Evolutionary conservation across 495 filamentous ascomycete genomes (phyloP), one percentile per base, ranked within the genome.

Genomic region (Chlorociboria aeruginascens): DNA sequence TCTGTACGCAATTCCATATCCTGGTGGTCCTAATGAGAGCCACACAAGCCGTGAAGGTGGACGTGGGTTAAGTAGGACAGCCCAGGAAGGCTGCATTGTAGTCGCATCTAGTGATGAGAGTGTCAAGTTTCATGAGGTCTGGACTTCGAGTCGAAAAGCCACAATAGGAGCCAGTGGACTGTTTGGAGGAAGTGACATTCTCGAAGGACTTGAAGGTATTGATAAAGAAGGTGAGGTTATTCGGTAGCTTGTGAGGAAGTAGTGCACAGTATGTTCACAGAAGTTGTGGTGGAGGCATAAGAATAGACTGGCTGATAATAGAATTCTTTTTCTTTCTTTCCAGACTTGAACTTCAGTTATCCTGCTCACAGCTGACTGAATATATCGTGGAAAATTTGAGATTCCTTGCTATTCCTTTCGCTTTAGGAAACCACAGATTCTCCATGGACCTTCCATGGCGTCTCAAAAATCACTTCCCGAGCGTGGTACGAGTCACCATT

Each of bases 81-180:
- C 70, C n/a, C 74, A 83, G 53, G 89, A 95, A 60, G 90, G 89
- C 8, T 96, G 90, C 60, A 85, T 98, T 51, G 85, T 95, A 32
- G 83, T 98, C 43, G 93, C 90, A 29, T 86, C 86, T 25, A 95
- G 89, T 56, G 92, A 96, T 65, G 82, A 86, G 61, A 93, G 81
- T 56, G 85, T 98, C 61, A 89, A 92, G 63, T 98, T 97, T 54
- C 90, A 98, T 62, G 89, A 97, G 64, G 78, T 98, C 9, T 97
- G 89, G 93, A 71, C 71, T 11, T 78, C 81, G 11, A 68, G 74
- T 9, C 73, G 68, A 52, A 82, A 76, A 62, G 67, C 67, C 4
- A 72, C 71, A 3, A 63, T 72, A 3, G 68, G 71, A 14, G 72
- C 73, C 9, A 69, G 67, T 35, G 88, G 90, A 7, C 66, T 86